Evolutionary conservation across 106 monocot genomes (phyloP).

Genomic region (Phalaenopsis equestris): DNA sequence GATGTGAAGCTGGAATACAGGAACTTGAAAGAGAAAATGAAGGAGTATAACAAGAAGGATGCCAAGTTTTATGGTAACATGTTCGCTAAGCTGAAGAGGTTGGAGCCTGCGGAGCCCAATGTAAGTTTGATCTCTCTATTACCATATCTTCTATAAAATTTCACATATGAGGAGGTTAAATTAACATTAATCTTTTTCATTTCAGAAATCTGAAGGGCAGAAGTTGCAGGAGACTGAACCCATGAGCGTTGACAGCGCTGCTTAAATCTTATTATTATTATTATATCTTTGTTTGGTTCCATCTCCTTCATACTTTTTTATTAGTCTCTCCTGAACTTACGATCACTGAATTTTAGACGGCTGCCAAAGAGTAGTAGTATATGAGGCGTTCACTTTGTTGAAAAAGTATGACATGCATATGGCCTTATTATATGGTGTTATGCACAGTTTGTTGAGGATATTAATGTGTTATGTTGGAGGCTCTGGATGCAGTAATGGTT

Average conservation of each 20-base stretch:
- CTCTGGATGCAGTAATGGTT: too few relatives aligned
- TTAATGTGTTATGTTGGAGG: too few relatives aligned
- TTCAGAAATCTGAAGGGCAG: slow-evolving; percentile 18
- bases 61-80: slow-evolving; percentile 91
- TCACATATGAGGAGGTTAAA: not conserved
- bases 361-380: too few relatives aligned
- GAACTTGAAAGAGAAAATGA: slow-evolving; percentile 82
- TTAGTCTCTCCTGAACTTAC: too few relatives aligned
- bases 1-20: slow-evolving; percentile 75
- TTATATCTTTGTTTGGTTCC: too few relatives aligned
- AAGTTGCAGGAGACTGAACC: slow-evolving; percentile 23
- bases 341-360: too few relatives aligned
- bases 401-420: too few relatives aligned
- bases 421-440: too few relatives aligned
- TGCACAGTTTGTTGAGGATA: too few relatives aligned
- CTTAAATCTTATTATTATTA: slow-evolving; percentile 8
- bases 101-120: slow-evolving; percentile 22
- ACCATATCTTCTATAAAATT: not conserved
- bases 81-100: slow-evolving; percentile 78
- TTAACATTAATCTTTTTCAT: not conserved
- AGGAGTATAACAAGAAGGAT: slow-evolving; percentile 82
- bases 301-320: too few relatives aligned
- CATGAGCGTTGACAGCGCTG: slow-evolving; percentile 39
- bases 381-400: too few relatives aligned
- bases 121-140: slow-evolving; percentile 3